A percentile compares a stretch with the other conserved stretches of the same genome.
phyloP scores from a whole-genome alignment of 2,329 filamentous ascomycete species.

The Cytospora mali region DNA sequence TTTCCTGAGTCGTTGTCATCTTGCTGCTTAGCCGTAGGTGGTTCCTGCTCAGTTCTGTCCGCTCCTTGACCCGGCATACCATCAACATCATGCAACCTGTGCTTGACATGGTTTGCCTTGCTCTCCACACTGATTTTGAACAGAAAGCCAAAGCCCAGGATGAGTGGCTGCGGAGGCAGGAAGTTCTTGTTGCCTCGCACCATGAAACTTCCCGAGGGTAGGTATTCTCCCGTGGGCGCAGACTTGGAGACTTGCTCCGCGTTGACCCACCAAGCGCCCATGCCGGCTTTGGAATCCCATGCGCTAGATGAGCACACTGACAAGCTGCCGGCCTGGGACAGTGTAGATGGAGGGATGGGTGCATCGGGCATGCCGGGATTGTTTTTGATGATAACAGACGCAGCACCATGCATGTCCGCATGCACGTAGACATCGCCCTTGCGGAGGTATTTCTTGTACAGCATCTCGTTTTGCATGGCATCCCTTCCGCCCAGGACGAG shows the following conservation, averaged over 20 bases:
- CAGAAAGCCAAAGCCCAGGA: constrained; percentile 84
- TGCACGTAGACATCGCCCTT: constrained; percentile 93
- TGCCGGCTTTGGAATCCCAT: constrained; percentile 95
- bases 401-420: constrained; percentile 82
- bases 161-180: constrained; percentile 80
- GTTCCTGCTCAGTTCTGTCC: constrained; percentile 30
- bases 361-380: constrained; percentile 74
- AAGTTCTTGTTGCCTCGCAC: constrained; percentile 89
- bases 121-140: constrained; percentile 91
- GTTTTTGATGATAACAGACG: constrained; percentile 90
- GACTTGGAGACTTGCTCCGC: constrained; percentile 90
- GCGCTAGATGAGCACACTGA: constrained; percentile 84
- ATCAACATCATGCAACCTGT: constrained; percentile 51
- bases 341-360: constrained; percentile 86
- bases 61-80: constrained; percentile 1
- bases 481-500: constrained; percentile 89
- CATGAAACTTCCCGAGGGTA: constrained; percentile 77
- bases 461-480: constrained; percentile 82
- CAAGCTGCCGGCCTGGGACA: constrained; percentile 86
- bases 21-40: constrained; percentile 31
- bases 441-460: constrained; percentile 84
- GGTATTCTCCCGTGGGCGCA: constrained; percentile 75
- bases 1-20: constrained; percentile 37
- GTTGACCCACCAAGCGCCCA: constrained; percentile 95
- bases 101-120: constrained; percentile 76